These are phyloP conservation scores for Picocystis sp. DNA, from an alignment of 163 green algal genomes.

Conservation along the genomic window DNA sequence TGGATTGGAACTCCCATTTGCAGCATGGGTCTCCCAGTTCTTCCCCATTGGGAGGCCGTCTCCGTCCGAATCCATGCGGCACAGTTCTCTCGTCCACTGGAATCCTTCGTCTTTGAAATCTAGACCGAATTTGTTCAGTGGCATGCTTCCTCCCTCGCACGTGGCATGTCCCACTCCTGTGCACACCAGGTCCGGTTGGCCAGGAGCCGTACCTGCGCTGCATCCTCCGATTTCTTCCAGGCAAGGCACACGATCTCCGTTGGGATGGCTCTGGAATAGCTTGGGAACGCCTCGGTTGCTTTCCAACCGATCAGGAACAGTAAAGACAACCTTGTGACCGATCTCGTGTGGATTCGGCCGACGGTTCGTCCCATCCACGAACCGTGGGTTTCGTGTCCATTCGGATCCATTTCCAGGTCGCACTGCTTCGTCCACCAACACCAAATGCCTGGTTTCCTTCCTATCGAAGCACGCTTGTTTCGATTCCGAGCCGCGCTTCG, in stretches of 20 bases:
- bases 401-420: too few relatives aligned
- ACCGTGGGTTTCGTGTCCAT: too few relatives aligned
- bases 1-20: neutral
- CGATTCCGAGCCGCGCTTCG: too few relatives aligned
- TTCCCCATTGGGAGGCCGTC: constrained; percentile 1
- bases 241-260: neutral
- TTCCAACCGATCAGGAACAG: too few relatives aligned
- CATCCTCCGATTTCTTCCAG: neutral
- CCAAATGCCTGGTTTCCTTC: too few relatives aligned
- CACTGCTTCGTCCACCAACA: too few relatives aligned
- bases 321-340: too few relatives aligned
- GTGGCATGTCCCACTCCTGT: constrained; percentile 2
- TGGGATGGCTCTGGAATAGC: neutral
- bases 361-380: too few relatives aligned
- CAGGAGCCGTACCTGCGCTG: too few relatives aligned
- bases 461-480: too few relatives aligned
- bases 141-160: neutral
- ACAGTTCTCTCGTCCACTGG: constrained; percentile 1
- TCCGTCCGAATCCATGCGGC: neutral
- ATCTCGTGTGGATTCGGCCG: too few relatives aligned
- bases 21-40: constrained; percentile 7
- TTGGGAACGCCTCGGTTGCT: too few relatives aligned
- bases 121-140: neutral
- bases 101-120: neutral
- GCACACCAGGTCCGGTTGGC: neutral